Base-by-base conservation (phyloP, 2,329 filamentous ascomycete species). In the Geosmithia morbida region DNA sequence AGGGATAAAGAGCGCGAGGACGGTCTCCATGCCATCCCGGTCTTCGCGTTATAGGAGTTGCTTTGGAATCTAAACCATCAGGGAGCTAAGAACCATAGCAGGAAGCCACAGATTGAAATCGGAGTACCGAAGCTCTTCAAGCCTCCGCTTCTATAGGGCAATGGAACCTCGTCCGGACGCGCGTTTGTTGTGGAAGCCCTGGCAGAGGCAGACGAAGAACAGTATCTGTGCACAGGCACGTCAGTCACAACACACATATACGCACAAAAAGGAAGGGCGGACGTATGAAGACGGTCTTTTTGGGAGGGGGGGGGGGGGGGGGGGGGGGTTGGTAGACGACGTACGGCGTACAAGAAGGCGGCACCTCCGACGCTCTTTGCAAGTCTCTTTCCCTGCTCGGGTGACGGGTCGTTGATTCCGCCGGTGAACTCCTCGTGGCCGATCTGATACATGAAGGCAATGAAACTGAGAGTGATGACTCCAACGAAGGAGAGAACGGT, bases 181-280 rank as follows among this genome's bases (percentile, higher is more conserved):
- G 64, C 87, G 82, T 57, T 87, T 68, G 66, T 97, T 88, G 51
- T 96, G 75, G 59, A 85, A 78, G 52, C 88, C 90, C 65, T 97
- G 90, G 55, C 89, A 78, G 49, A 83, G 85, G 66, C 90, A 97
- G 69, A 94, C 96, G 46, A 94, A 74, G 48, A 96, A 77, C 72
- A 97, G 97, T 17, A 75, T 81, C 89, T 94, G 54, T 45, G 7
- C 2, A 44, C 47, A 45, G 41, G n/a, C 10, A 26, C 8, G 20
- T 7, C 41, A n/a, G 19, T 26, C 14, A n/a, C 8, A 18, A 45
- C 11, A 16, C 33, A 6, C 11, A 5, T 16, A 37, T 3, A 42
- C 6, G 17, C 8, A 26, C 22, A 26, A 26, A 26, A 26, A 26
- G 8, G n/a, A n/a, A n/a, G n/a, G n/a, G n/a, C n/a, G n/a, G n/a